Conservation (phyloP, 2,329 filamentous ascomycete genomes). For the Monosporascus sp. region DNA sequence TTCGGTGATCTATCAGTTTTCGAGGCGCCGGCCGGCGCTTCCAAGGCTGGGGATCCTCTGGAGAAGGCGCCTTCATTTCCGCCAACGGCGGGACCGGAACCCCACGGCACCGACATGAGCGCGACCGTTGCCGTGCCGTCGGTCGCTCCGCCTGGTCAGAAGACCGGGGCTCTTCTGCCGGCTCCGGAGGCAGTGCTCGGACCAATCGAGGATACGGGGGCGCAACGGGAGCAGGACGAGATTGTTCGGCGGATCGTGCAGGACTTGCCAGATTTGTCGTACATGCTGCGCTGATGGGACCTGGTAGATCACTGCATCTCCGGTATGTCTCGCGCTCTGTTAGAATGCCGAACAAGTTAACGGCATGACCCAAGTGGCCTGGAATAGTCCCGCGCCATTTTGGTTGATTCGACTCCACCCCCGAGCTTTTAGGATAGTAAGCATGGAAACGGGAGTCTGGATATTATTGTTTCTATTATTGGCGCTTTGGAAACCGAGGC, state of each 20-base stretch:
- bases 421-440: no score
- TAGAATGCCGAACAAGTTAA: no score
- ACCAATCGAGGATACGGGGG: slow-evolving; percentile 8
- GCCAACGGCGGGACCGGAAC: neutral
- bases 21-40: slow-evolving; percentile 1
- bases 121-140: neutral
- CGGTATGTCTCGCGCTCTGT: no score
- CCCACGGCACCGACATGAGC: neutral
- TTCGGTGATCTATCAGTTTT: slow-evolving; percentile 9
- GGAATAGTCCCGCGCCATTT: no score
- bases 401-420: no score
- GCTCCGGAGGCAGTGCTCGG: slow-evolving; percentile 6
- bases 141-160: neutral
- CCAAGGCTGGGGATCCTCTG: neutral
- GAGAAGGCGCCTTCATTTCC: no score
- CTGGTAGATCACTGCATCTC: no score
- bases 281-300: slow-evolving; percentile 35
- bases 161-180: neutral
- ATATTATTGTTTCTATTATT: no score
- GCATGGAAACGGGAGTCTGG: no score
- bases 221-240: slow-evolving; percentile 24
- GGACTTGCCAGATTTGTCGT: slow-evolving; percentile 39
- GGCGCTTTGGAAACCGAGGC: no score
- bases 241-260: slow-evolving; percentile 30
- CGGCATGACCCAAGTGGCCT: no score